Percentiles rank a stretch among this genome's conserved stretches.
Conservation (phyloP, 805 yeast species). For the Candida suzukii region DNA sequence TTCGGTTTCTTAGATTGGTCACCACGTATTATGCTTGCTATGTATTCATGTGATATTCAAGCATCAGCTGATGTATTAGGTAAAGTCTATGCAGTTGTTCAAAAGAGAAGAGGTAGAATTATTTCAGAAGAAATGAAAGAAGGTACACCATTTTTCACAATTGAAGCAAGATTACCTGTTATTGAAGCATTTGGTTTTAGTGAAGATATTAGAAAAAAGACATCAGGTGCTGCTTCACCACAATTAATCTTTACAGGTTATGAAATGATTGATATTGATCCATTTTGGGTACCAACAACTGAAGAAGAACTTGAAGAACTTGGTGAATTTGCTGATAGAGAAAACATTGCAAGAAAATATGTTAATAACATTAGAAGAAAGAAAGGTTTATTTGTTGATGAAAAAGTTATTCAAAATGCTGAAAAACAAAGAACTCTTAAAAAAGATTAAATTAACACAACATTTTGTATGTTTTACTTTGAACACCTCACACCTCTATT, state of each 20-base stretch:
- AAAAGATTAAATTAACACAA: conserved; percentile 40
- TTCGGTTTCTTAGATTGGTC: conserved; percentile 70
- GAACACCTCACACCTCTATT: too few relatives aligned
- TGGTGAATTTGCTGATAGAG: conserved; percentile 90
- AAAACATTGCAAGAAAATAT: conserved; percentile 81
- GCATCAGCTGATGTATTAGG: conserved; percentile 93
- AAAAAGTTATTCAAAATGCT: conserved; percentile 84
- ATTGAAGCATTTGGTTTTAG: conserved; percentile 95
- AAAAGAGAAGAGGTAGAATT: conserved; percentile 78
- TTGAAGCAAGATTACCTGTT: conserved; percentile 82
- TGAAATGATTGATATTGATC: conserved; percentile 83
- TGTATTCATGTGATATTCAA: conserved; percentile 91
- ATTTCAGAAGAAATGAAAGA: conserved; percentile 94
- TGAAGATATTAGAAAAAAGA: conserved; percentile 86
- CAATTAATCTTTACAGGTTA: conserved; percentile 88
- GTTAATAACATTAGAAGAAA: conserved; percentile 77
- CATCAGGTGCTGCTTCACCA: conserved; percentile 97
- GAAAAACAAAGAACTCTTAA: conserved; percentile 90
- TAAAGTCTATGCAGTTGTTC: conserved; percentile 90
- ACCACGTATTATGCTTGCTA: conserved; percentile 86
- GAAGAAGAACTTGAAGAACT: conserved; percentile 91
- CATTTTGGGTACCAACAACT: conserved; percentile 98
- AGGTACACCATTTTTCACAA: conserved; percentile 93
- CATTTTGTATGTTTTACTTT: neutral
- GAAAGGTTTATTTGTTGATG: conserved; percentile 86